Evolutionary conservation across 2,329 filamentous ascomycete species (phyloP), one percentile per base, ranked within the genome.

Genomic region (Microsporum ferrugineum): DNA sequence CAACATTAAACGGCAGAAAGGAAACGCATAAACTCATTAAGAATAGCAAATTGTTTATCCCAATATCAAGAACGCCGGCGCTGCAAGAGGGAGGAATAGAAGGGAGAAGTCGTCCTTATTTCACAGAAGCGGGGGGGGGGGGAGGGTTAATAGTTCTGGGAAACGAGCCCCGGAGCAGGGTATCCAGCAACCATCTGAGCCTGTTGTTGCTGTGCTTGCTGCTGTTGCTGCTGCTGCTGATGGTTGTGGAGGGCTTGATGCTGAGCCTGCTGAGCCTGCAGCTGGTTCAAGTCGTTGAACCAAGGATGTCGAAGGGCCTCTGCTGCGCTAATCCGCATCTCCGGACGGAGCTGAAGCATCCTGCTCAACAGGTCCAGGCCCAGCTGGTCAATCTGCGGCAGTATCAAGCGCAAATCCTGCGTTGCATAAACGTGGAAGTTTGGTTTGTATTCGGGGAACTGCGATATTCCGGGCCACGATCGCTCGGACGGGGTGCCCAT

Each of bases 401-500:
- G 80, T 65, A 97, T 94, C 62, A 87, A 83, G 23, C 88, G 83
- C 60, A 97, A 79, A 68, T 96, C 91, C 72, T 96, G 91, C 1
- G 94, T 96, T 12, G 89, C 88, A 73, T 94, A 97, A 72, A 95
- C 89, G 66, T 94, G 91, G 77, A 96, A 96, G 63, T 87, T 96
- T 56, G 86, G 83, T 80, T 97, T 96, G 81, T 97, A 99, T 75
- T 99, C 94, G n/a, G 92, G 91, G 69, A 95, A 91, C 70, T 92
- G 87, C 23, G 88, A 90, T 71, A 99, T 95, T 47, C 91, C 91
- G 0, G 92, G 92, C 94, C 94, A 99, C 3, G 88, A 91, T 51
- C 91, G 86, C 75, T 99, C 94, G 0, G 89, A 95, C 0, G 94
- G 94, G 0, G 94, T 99, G 64, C 94, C 94, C 94, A 99, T 99